Base-by-base conservation (phyloP, 2,329 filamentous ascomycete species). In the Fusarium brevicatenulatum region DNA sequence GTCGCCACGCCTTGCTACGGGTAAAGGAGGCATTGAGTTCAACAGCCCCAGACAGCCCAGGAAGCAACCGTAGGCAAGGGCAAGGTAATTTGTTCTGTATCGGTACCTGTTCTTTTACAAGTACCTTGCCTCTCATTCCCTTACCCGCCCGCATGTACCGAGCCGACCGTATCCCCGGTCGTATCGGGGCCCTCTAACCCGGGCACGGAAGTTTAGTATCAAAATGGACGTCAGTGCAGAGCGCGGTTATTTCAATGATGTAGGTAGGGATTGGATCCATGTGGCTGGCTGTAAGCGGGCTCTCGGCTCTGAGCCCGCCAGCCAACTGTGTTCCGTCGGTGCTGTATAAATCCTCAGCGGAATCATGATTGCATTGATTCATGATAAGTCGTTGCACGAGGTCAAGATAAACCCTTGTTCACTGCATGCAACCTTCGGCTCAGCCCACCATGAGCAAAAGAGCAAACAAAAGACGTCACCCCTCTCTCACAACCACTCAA, bases 1-100 rank as follows among this genome's bases (percentile, higher is more conserved):
- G 21, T 34, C 40, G n/a, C 47, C 37, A 28, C 32, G 25, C 59
- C 34, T 21, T 58, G 25, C 36, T 21, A 58, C 63, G 73, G 65
- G 59, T 77, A 75, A 65, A 69, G 36, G 62, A 75, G 73, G 69
- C 67, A 73, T 73, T 63, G 54, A 53, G 50, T 39, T 53, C 50
- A 39, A 28, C 50, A 53, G 47, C 47, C 37, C 37, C 9, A 37
- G 36, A 39, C 50, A 53, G n/a, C 42, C 32, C 49, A 25, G 49
- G 21, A 52, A 52, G 49, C 32, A 52, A 25, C 32, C 50, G 23
- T 53, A n/a, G 19, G 15, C 15, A 15, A 28, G 23, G 43, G 25
- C 18, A 46, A 28, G 28, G 46, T 32, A 32, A 23, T 32, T 39
- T 39, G 13, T 28, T 21, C n/a, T 53, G 49, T 28, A 63, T 34